Base-by-base conservation (phyloP, 805 yeast species). In the Diddensiella santjacobensis region DNA sequence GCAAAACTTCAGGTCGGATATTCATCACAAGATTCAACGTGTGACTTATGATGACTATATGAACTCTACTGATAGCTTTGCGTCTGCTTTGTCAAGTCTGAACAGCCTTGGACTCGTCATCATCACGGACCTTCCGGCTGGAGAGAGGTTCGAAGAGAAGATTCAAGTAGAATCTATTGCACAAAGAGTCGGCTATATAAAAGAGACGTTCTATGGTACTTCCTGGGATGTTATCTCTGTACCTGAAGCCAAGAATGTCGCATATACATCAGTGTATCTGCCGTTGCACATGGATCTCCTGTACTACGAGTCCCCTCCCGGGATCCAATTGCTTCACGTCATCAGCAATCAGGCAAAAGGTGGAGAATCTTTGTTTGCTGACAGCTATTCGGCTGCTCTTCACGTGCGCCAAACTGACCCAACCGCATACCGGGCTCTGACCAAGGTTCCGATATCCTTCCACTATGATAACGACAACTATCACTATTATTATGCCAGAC, bases 271-370 rank as follows among this genome's bases (percentile, higher is more conserved):
- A 43, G 72, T 71, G 5, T 77, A 77, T 55, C 71, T 86, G 36
- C 89, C 89, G 2, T 69, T 85, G 43, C 95, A 85, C 58, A 85
- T 83, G 84, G 93, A 86, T 59, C 70, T 85, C 22, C 71, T 81
- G 40, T 85, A 84, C 66, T 80, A 84, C 59, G 90, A 85, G 61
- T 79, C 88, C 8, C 90, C 90, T 2, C 95, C 95, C 1, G 91
- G 91, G 0, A 66, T 85, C 39, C 90, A 85, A 63, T 62, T 83
- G 35, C 70, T 85, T 39, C 93, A 85, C 56, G 73, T 78, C 31
- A 59, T 70, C 36, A 58, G 63, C 19, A 68, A 67, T 51, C 57
- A 58, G 18, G 77, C 83, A 8, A 55, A 56, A 6, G 89, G 87
- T 10, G 91, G 89, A 8, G 86, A 82, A 54, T 82, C 79, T 42